Evolutionary conservation across 73 alveolate species (phyloP).

Genomic region (Tetrahymena malaccensis): DNA sequence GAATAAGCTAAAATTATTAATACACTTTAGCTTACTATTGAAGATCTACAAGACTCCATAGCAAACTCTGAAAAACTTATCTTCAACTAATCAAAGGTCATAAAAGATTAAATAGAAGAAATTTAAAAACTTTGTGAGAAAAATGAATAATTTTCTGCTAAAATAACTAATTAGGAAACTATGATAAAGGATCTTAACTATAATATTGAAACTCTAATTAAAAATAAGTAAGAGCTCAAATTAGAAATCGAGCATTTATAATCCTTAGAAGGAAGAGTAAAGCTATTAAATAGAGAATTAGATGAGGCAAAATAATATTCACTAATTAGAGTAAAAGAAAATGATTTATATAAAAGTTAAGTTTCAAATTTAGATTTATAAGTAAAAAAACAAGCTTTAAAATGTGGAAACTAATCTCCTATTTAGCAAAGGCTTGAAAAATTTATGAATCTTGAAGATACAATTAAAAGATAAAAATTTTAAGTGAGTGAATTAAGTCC

Average conservation of each 20-base stretch:
- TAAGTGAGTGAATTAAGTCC: neutral
- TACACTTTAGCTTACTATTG: neutral
- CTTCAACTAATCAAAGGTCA: neutral
- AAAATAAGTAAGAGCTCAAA: neutral
- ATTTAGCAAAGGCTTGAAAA: neutral
- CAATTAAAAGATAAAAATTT: neutral
- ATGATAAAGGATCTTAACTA: neutral
- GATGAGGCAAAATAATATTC: neutral
- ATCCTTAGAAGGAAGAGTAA: neutral
- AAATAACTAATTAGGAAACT: neutral
- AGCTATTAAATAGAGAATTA: neutral
- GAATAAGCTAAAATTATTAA: neutral
- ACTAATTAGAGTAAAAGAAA: neutral
- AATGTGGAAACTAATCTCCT: neutral
- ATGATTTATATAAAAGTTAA: neutral
- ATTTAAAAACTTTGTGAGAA: neutral
- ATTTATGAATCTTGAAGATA: neutral
- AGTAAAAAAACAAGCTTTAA: neutral
- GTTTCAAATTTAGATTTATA: neutral
- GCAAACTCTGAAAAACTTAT: neutral
- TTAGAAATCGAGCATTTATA: neutral
- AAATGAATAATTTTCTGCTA: neutral
- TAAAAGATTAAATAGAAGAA: neutral
- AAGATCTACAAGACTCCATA: neutral
- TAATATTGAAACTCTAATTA: neutral